Base-by-base conservation (phyloP, 805 yeast genomes). In the Yueomyces sinensis region DNA sequence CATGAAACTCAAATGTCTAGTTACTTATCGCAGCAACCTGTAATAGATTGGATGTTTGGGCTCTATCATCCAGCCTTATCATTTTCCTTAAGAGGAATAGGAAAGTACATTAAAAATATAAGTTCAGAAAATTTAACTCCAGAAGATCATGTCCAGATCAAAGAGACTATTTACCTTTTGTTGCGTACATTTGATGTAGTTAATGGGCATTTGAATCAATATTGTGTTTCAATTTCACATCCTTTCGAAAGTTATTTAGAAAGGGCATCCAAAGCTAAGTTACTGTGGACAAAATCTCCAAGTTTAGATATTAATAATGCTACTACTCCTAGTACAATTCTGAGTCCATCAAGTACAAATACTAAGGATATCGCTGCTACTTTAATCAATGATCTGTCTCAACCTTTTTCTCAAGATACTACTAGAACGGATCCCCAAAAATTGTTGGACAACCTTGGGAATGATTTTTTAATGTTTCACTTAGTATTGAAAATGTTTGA, bases 81-180 rank as follows among this genome's bases (percentile, higher is more conserved):
- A 13, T 38, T 52, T 23, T 55, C 60, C 2, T 39, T 52, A 13
- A 41, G 46, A 36, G 59, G 58, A 19, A 50, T 54, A 11, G 58
- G 58, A 27, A 37, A 36, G 22, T 41, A 46, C 24, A 44, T 45
- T 32, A 49, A 46, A 20, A 36, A 36, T 29, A 24, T 41, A 15
- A 31, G 24, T 9, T 29, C 23, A 23, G 30, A 31, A 29, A 30
- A 32, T 32, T 17, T 74, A 79, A 41, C 62, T 5, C 13, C 7
- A 14, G 4, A 9, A 13, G 17, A 17, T 9, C 11, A 20, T 5
- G 25, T 28, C n/a, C 35, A 29, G 16, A 66, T 36, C 31, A 41
- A 37, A 58, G 54, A 52, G 30, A 47, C 51, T 11, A 33, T 56
- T 7, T 56, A 54, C 36, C 23, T 56, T 9, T 37, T 52, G 9